Conservation (phyloP, 306 rosid species). For the Citrullus colocynthis region DNA sequence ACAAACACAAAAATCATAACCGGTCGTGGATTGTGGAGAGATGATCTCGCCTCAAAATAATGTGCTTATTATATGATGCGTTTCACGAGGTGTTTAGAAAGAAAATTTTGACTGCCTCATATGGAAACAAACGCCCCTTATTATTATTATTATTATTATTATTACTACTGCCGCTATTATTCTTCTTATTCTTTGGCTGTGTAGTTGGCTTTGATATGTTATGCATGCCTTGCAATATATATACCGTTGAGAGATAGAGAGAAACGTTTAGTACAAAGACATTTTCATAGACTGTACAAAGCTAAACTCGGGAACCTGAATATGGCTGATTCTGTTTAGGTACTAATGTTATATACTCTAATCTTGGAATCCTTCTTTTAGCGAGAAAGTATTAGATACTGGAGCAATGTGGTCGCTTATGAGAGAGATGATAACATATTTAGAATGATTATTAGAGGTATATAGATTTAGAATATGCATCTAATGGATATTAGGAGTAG, state of each 20-base stretch:
- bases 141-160: background rate
- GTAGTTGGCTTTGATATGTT: background rate
- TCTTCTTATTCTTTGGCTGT: background rate
- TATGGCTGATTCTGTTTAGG: background rate
- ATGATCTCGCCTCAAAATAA: slow-evolving; percentile 4
- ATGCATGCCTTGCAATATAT: background rate
- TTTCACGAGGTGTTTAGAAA: background rate
- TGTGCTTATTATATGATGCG: background rate
- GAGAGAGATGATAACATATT: background rate
- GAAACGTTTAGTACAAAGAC: background rate
- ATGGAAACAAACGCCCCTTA: slow-evolving; percentile 1
- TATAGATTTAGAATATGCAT: background rate
- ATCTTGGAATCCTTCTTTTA: background rate
- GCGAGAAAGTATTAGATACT: background rate
- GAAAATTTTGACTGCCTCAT: slow-evolving; percentile 1
- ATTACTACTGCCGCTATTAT: background rate
- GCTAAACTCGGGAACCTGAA: background rate
- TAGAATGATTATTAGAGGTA: background rate
- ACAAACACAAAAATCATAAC: slow-evolving; percentile 1
- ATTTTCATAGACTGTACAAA: background rate
- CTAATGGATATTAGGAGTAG: background rate
- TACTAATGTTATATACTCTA: background rate
- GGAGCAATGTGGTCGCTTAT: background rate
- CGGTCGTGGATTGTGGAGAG: background rate
- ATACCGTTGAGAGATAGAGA: background rate